Evolutionary conservation across 2,329 filamentous ascomycete species (phyloP), one percentile per base, ranked within the genome.

Genomic region (Alternaria gaisen): DNA sequence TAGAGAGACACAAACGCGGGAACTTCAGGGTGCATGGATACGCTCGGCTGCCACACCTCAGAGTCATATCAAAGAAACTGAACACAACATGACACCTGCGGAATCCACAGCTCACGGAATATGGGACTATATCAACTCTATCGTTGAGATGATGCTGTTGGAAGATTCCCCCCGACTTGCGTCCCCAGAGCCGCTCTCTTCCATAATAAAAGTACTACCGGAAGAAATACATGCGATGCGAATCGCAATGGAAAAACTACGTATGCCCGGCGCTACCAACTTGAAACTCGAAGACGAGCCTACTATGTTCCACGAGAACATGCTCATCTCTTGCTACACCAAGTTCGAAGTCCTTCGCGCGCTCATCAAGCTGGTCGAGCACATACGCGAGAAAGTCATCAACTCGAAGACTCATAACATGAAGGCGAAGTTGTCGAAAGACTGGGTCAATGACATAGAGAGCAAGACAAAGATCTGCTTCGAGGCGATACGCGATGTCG

Each of bases 311-410:
- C 61, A 68, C 53, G 72, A 74, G 47, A 63, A 65, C 46, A 64
- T 66, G 58, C 67, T 76, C 38, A 64, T 67, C 7, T 61, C 61
- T 16, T 64, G 61, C 50, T 75, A 72, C 59, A 65, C 66, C 5
- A 58, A 66, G 14, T 66, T 76, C 30, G 73, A 76, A 58, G 40
- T 68, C 7, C 51, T 71, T 3, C 67, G 64, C 41, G 59, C 64
- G 11, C 43, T 66, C 18, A 50, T 56, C 26, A 68, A 65, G 20
- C 51, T 68, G 9, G 44, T 53, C 26, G 68, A 66, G 16, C 56
- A 65, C 14, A n/a, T 71, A 4, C 52, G 52, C 41, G 66, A 70
- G 18, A 61, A 61, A n/a, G 55, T 70, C 4, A 4, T 65, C 11
- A 67, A 65, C 26, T 47, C 58, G 10, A 72, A 72, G 46, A 66